Percentiles rank a stretch among this genome's conserved stretches.
These are phyloP conservation scores for Colletotrichum sp. DNA, from an alignment of 2,329 filamentous ascomycete genomes.

Conservation along the genomic window DNA sequence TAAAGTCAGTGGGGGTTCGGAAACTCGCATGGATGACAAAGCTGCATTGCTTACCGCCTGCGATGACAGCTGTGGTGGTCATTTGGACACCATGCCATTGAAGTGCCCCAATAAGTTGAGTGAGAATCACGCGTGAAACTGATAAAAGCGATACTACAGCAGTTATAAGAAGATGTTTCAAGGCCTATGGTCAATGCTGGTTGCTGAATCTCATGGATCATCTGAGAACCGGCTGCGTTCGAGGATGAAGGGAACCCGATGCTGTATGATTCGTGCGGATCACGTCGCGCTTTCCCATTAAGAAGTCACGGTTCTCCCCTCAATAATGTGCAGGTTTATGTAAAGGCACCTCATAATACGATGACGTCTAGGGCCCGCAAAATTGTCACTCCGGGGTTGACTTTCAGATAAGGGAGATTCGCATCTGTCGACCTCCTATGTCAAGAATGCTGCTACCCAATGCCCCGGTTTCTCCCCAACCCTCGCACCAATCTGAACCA, in stretches of 20 bases:
- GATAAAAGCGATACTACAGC: neutral
- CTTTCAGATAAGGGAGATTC: neutral
- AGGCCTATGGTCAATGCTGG: neutral
- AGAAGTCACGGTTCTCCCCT: neutral
- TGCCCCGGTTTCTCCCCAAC: neutral
- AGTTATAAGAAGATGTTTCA: neutral
- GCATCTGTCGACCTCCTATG: neutral
- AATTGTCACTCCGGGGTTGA: neutral
- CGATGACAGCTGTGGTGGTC: neutral
- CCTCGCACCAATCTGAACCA: neutral
- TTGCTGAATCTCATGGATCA: neutral
- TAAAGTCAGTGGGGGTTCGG: neutral
- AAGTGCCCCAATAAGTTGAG: neutral
- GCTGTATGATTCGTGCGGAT: neutral
- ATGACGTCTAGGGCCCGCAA: neutral
- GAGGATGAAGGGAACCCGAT: neutral
- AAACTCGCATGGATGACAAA: neutral
- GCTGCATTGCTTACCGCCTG: neutral
- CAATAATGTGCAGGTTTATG: neutral
- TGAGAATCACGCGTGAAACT: neutral
- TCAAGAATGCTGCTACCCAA: neutral
- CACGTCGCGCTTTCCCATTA: neutral
- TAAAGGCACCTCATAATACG: neutral
- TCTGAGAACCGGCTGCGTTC: neutral
- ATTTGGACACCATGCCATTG: neutral